Evolutionary conservation across 1,284 basidiomycete species (phyloP), one percentile per base, ranked within the genome.

Genomic region (Moesziomyces parantarcticus): DNA sequence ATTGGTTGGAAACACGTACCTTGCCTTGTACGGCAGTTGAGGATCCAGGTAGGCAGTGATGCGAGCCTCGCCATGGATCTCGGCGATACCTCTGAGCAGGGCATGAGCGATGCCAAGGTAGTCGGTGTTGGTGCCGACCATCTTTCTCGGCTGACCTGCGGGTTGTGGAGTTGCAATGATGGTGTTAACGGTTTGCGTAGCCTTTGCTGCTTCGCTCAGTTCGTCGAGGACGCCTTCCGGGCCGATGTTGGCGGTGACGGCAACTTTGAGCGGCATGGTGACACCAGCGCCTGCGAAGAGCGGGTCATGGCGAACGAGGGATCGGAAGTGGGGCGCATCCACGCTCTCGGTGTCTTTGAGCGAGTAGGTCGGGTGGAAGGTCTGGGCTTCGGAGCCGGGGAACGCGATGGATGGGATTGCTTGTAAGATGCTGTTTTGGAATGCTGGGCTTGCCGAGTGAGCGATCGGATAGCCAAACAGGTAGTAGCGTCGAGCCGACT

Each of bases 121-220:
- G 40, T 77, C 75, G 7, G 75, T 77, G 50, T 77, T 77, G 49
- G 75, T 77, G 14, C 75, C 75, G 29, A 77, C 47, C 72, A 77
- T 75, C 25, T 54, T 65, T 1, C 67, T 26, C 6, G 26, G 26
- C 26, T 3, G 26, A 26, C 26, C 42, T 58, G 50, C 10, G 53
- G 48, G n/a, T 58, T 54, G 48, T 46, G 71, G 75, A 10, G 39
- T 29, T 1, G 75, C 53, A 36, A 77, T 66, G 63, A 77, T 75
- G 14, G 75, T 77, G 50, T 77, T 77, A 43, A 77, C 73, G 16
- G 75, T 72, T 41, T 60, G 53, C 11, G 72, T 77, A 7, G 73
- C 71, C 18, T 54, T 55, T 5, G 58, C 68, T 8, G 72, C 57
- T 18, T 52, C 57, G 44, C 67, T 65, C 34, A 77, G 67, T 42